Base-by-base conservation (phyloP, 2,329 filamentous ascomycete species). In the Aspergillus felis region DNA sequence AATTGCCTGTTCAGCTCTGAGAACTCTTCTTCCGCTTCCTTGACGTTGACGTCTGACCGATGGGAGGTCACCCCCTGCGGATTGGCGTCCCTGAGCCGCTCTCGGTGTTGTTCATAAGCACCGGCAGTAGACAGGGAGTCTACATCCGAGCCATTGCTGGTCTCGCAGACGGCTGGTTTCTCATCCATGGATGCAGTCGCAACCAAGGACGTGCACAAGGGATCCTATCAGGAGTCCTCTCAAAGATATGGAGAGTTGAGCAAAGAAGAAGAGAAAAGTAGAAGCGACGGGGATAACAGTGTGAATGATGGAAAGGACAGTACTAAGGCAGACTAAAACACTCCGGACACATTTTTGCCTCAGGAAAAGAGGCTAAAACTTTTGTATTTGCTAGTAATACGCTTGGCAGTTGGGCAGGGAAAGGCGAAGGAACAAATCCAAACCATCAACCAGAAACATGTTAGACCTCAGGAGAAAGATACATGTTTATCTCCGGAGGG, bases 21-120 rank as follows among this genome's bases (percentile, higher is more conserved):
- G 61, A 76, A 76, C 56, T 79, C 69, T 65, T 76, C 66, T 68
- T 81, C 68, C 61, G 78, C 67, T 68, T 72, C 68, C 74, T 82
- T 68, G 70, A 82, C 66, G 72, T 78, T 64, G 68, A 80, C 70
- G 62, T 80, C 68, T 66, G 65, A 64, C 61, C 71, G 61, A 28
- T 69, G 66, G 9, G 68, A 71, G 3, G 70, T 65, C 25, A 73
- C 57, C 6, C 69, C 72, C 48, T 72, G 66, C 3, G 69, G 66
- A 48, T 75, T 71, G 22, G 65, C 55, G 25, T 66, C 67, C n/a
- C 68, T 64, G 49, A 70, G 25, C 47, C 67, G 64, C 59, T 74
- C 71, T n/a, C 68, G 63, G 29, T 60, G 57, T 17, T 62, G 62
- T 44, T 73, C 71, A 63, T 72, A 71, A 55, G 60, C 65, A 50